Evolutionary conservation across 129 eudicot genomes (phyloP), one percentile per base, ranked within the genome.

Genomic region (Heracleum sosnowskyi): DNA sequence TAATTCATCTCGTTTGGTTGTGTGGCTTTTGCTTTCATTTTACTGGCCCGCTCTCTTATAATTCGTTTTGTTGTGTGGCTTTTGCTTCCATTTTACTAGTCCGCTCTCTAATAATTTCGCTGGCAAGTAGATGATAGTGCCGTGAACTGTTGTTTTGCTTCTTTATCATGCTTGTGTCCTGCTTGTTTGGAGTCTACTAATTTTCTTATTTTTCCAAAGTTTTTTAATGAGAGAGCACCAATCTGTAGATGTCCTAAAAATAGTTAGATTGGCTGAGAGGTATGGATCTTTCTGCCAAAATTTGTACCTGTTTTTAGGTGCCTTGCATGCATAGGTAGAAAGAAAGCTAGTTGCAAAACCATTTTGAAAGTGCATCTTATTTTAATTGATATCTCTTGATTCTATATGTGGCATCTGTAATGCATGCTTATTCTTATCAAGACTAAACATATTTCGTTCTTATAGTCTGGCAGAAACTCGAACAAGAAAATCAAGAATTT

Each of bases 401-500:
- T 31, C 42, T 49, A 72, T 57, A 44, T 17, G 28, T 66, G 3
- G 69, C 37, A 31, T 49, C 46, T 72, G 78, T 26, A 10, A 10
- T 47, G 34, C 35, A 24, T n/a, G 62, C 76, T 47, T 75, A 44
- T 75, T 80, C 73, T 34, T 13, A 79, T 39, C 11, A 63, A 74
- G 20, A 9, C 51, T 47, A 44, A 42, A 44, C 49, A 53, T 41
- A 31, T 46, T 31, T 78, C 71, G 35, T 39, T 75, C 74, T 74
- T 80, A 2, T 80, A 93, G 98, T 93, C 47, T 93, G 98, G 98
- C 87, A 87, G 83, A 86, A 82, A 77, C 98, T 93, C 36, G 98
- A 93, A 85, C 86, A 93, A 84, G 87, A 93, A 82, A 91, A 93
- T 87, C 92, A 78, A 68, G 97, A 93, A 20, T 93, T 93, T 79